Evolutionary conservation across 2,329 filamentous ascomycete genomes (phyloP).

Genomic region (Tolypocladium endophyticum): DNA sequence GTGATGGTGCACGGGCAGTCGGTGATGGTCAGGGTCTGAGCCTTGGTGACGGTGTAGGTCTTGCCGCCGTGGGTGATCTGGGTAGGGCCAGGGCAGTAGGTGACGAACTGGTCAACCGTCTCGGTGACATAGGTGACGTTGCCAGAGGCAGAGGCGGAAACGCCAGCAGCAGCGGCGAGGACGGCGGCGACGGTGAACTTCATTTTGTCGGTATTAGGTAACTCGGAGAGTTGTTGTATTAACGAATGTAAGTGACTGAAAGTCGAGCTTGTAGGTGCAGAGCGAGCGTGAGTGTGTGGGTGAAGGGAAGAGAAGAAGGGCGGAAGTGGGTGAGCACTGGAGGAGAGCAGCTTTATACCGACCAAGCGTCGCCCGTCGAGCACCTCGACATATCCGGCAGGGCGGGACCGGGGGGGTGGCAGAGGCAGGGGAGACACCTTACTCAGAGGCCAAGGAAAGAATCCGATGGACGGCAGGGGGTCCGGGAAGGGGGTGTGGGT

Average conservation of each 20-base stretch:
- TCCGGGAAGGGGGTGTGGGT: background rate
- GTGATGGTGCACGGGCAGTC: constrained; percentile 61
- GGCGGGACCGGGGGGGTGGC: constrained; percentile 1
- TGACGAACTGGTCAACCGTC: constrained; percentile 55
- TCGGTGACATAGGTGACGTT: constrained; percentile 52
- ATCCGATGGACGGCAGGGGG: background rate
- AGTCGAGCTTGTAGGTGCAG: constrained; percentile 32
- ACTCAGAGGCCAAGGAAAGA: background rate
- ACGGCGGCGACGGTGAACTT: constrained; percentile 48
- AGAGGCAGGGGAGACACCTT: background rate
- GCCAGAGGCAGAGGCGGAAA: constrained; percentile 26
- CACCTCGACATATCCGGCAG: background rate
- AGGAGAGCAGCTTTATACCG: constrained; percentile 38
- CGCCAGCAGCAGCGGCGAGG: constrained; percentile 41
- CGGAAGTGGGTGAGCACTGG: constrained; percentile 20
- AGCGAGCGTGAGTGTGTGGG: constrained; percentile 38
- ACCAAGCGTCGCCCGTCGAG: background rate
- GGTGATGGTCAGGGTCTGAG: constrained; percentile 61
- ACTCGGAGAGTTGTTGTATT: constrained; percentile 19
- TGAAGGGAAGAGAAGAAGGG: constrained; percentile 28
- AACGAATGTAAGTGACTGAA: constrained; percentile 52
- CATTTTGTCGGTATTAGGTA: constrained; percentile 49
- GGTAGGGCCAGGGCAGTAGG: constrained; percentile 62
- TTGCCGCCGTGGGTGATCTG: constrained; percentile 50
- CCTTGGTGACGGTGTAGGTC: constrained; percentile 59